Percentiles rank a stretch among this genome's conserved stretches.
Conservation (phyloP, 768 basidiomycete genomes). For the Boletus sp. region DNA sequence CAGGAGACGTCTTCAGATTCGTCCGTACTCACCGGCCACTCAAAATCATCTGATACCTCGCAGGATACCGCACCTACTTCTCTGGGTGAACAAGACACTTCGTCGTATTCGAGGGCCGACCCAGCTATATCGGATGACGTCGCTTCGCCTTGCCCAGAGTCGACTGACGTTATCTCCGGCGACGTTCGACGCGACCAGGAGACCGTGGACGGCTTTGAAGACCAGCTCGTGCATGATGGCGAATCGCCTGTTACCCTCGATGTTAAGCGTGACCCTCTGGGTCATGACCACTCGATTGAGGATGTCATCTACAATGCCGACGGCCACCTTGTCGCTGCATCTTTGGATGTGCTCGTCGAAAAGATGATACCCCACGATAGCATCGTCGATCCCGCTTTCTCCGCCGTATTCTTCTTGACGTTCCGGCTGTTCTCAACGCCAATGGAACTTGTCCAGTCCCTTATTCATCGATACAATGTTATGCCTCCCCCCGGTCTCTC, state of each 20-base stretch:
- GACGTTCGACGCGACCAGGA: slow-evolving; percentile 40
- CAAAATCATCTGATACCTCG: slow-evolving; percentile 45
- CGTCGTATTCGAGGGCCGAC: slow-evolving; percentile 31
- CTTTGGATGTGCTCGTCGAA: slow-evolving; percentile 85
- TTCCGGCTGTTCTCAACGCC: slow-evolving; percentile 91
- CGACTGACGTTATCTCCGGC: slow-evolving; percentile 52
- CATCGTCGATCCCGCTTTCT: slow-evolving; percentile 83
- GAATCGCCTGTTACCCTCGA: slow-evolving; percentile 45
- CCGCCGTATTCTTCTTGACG: slow-evolving; percentile 90
- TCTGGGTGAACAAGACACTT: slow-evolving; percentile 41
- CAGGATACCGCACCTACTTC: slow-evolving; percentile 50
- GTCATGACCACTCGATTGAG: slow-evolving; percentile 76
- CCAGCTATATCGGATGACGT: slow-evolving; percentile 20
- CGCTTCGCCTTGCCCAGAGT: slow-evolving; percentile 28
- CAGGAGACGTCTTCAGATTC: slow-evolving; percentile 50
- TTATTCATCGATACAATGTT: slow-evolving; percentile 83
- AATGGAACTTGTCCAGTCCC: slow-evolving; percentile 64
- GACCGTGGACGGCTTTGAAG: slow-evolving; percentile 40
- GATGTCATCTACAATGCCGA: slow-evolving; percentile 92
- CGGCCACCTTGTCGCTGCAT: slow-evolving; percentile 87
- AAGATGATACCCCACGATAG: slow-evolving; percentile 96
- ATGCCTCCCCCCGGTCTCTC: slow-evolving; percentile 56
- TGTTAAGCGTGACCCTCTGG: slow-evolving; percentile 37
- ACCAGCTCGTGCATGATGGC: slow-evolving; percentile 53
- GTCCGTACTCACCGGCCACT: slow-evolving; percentile 39